Percentiles rank a stretch among this genome's conserved stretches.
Conservation (phyloP, 2,329 filamentous ascomycete genomes). For the Cytospora chrysosperma region DNA sequence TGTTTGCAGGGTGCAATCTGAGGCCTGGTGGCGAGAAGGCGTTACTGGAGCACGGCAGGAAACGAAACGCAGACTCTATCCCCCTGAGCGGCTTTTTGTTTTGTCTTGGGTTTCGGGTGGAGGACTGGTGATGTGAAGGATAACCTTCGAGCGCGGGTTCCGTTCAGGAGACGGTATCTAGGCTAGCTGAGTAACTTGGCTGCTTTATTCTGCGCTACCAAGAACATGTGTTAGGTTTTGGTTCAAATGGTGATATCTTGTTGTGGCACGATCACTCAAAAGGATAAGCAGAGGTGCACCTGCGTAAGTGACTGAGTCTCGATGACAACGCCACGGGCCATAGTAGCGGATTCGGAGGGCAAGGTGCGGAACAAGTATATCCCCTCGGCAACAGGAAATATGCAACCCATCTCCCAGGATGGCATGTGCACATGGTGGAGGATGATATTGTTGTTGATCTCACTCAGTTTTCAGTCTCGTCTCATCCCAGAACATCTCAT, state of each 20-base stretch:
- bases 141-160: neutral
- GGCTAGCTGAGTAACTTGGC: constrained; percentile 7
- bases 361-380: neutral
- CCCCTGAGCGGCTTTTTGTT: neutral
- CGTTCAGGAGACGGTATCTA: constrained; percentile 3
- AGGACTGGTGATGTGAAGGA: neutral
- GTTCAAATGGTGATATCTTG: neutral
- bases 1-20: neutral
- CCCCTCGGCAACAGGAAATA: neutral
- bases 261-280: neutral
- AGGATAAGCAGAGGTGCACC: neutral
- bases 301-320: neutral
- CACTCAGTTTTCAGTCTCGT: neutral
- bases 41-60: neutral
- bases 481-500: neutral
- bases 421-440: neutral
- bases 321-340: neutral
- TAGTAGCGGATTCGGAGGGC: neutral
- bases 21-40: neutral
- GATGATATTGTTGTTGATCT: neutral
- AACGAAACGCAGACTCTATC: neutral
- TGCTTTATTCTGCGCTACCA: neutral
- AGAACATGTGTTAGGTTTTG: no score
- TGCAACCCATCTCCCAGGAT: neutral
- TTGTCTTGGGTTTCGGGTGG: neutral